These are phyloP conservation scores for Phytophthora tentaculata DNA, from an alignment of 352 stramenopile species.

Conservation along the genomic window DNA sequence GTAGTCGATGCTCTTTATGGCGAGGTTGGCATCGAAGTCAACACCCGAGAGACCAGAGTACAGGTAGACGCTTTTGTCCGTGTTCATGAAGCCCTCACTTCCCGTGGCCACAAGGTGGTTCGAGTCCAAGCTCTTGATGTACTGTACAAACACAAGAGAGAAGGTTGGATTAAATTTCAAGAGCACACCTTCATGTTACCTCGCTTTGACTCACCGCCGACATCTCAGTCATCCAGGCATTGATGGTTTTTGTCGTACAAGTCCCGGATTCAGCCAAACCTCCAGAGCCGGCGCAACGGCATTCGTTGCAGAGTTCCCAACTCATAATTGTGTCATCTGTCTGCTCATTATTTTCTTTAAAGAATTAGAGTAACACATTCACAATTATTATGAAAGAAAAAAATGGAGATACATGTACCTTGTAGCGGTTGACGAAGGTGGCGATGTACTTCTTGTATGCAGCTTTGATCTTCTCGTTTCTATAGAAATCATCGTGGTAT, in stretches of 20 bases:
- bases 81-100: slow-evolving; percentile 44
- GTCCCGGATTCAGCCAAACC: slow-evolving; percentile 18
- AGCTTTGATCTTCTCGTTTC: slow-evolving; percentile 31
- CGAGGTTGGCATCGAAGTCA: slow-evolving; percentile 40
- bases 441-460: slow-evolving; percentile 40
- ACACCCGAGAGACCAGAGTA: slow-evolving; percentile 38
- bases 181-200: too few species aligned
- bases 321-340: slow-evolving; percentile 40
- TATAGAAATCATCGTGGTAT: slow-evolving; percentile 44
- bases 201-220: slow-evolving; percentile 25
- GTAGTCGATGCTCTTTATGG: slow-evolving; percentile 40
- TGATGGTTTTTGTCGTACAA: slow-evolving; percentile 30
- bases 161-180: neutral
- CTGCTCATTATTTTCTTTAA: slow-evolving; percentile 1
- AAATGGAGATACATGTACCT: neutral
- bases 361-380: too few species aligned
- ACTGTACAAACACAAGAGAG: slow-evolving; percentile 5
- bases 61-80: slow-evolving; percentile 38
- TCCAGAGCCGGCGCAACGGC: slow-evolving; percentile 31
- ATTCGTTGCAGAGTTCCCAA: slow-evolving; percentile 29
- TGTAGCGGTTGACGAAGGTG: slow-evolving; percentile 28
- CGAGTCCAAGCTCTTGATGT: slow-evolving; percentile 39
- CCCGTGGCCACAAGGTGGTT: slow-evolving; percentile 39
- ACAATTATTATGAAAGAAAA: too few species aligned
- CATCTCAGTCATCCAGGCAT: slow-evolving; percentile 39